Evolutionary conservation across 139 green algal species (phyloP).

Genomic region (Chloropicon primus): DNA sequence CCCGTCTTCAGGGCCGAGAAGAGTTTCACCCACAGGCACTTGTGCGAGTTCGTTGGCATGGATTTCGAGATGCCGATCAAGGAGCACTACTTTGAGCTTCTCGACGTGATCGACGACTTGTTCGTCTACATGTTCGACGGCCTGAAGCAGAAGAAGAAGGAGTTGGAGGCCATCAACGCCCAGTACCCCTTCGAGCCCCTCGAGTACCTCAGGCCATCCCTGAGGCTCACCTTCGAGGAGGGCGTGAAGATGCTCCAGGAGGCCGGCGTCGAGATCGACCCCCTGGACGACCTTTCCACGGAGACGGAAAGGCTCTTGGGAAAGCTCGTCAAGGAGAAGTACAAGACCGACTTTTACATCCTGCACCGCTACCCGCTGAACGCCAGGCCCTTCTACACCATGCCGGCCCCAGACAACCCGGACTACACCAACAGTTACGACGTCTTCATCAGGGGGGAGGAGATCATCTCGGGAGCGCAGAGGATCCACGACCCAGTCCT

Average conservation of each 20-base stretch:
- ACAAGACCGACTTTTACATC: conserved; percentile 97
- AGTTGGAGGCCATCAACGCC: conserved; percentile 57
- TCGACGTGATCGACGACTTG: conserved; percentile 87
- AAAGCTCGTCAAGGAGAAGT: conserved; percentile 82
- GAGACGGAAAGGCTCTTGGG: conserved; percentile 79
- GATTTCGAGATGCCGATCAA: conserved; percentile 97
- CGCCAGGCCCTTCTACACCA: conserved; percentile 96
- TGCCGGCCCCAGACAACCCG: conserved; percentile 75
- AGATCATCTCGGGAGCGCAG: conserved; percentile 95
- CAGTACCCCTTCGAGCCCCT: conserved; percentile 88
- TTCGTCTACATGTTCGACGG: conserved; percentile 89
- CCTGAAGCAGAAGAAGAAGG: conserved; percentile 38
- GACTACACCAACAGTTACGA: conserved; percentile 92
- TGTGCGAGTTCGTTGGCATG: conserved; percentile 98
- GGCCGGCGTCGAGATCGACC: conserved; percentile 55
- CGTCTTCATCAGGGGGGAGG: conserved; percentile 97
- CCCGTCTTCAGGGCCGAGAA: conserved; percentile 95
- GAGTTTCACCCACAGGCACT: conserved; percentile 89
- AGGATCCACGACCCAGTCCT: conserved; percentile 85
- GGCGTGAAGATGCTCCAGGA: conserved; percentile 82
- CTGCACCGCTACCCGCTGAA: conserved; percentile 51
- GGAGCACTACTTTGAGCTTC: conserved; percentile 90
- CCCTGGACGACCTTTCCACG: conserved; percentile 83
- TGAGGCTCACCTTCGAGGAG: conserved; percentile 79
- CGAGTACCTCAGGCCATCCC: conserved; percentile 50